Conservation (phyloP, 768 basidiomycete species). For the Amanita rubescens region DNA sequence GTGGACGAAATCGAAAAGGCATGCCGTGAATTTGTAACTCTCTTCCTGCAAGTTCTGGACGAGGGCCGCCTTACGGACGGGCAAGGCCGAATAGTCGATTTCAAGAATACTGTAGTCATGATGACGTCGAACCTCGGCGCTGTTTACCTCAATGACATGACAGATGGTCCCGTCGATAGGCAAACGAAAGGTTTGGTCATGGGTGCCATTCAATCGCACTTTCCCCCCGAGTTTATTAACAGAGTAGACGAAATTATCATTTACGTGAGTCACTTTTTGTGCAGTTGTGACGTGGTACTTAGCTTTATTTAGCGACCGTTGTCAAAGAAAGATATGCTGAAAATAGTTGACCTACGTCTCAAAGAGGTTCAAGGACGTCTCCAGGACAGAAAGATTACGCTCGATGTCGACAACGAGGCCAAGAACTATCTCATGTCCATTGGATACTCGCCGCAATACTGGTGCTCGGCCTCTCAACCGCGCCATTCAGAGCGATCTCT, state of each 20-base stretch:
- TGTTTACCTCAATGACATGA: constrained; percentile 65
- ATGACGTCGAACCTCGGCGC: constrained; percentile 93
- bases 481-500: constrained; percentile 84
- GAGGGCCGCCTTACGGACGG: constrained; percentile 91
- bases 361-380: constrained; percentile 82
- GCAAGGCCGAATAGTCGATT: constrained; percentile 84
- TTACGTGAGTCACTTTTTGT: constrained; percentile 42
- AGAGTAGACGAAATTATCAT: constrained; percentile 83
- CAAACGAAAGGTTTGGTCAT: constrained; percentile 63
- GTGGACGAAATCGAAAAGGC: constrained; percentile 93
- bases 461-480: constrained; percentile 92
- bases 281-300: neutral
- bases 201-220: constrained; percentile 73
- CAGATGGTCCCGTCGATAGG: constrained; percentile 58
- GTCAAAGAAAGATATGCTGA: constrained; percentile 66
- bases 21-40: constrained; percentile 50
- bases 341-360: constrained; percentile 86
- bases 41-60: constrained; percentile 75
- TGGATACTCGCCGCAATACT: constrained; percentile 76
- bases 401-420: constrained; percentile 70
- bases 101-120: constrained; percentile 88
- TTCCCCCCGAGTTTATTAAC: constrained; percentile 91
- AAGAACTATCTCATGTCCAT: constrained; percentile 69
- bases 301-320: constrained; percentile 58
- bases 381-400: constrained; percentile 66